Conservation (phyloP, 73 alveolate genomes). For the Tetrahymena malaccensis region DNA sequence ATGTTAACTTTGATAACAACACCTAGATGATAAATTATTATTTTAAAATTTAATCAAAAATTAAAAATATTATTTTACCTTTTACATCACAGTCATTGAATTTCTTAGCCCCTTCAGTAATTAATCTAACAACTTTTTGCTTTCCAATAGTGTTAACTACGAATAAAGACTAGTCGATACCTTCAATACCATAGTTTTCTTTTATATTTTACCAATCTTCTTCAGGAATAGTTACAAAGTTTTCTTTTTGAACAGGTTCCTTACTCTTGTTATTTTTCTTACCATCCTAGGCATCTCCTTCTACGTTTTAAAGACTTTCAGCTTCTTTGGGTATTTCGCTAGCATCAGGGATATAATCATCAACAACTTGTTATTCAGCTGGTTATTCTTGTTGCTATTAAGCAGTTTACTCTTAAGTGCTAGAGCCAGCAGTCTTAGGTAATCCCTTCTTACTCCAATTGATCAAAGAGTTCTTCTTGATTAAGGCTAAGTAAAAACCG, state of each 20-base stretch:
- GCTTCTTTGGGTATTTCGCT: not conserved
- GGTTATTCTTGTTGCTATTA: not conserved
- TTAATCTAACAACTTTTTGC: not conserved
- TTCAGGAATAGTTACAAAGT: slow-evolving; percentile 11
- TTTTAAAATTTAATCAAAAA: not conserved
- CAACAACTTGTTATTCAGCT: not conserved
- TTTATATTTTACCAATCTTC: slow-evolving; percentile 34
- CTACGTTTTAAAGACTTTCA: not conserved
- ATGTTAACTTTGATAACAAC: slow-evolving; percentile 12
- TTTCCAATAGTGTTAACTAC: slow-evolving; percentile 24
- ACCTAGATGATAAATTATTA: not conserved
- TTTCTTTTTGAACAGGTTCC: not conserved
- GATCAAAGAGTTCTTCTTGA: slow-evolving; percentile 60
- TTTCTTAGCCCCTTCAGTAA: slow-evolving; percentile 4
- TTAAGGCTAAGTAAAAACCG: slow-evolving; percentile 87
- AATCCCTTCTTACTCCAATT: slow-evolving; percentile 41
- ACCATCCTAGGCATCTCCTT: slow-evolving; percentile 8
- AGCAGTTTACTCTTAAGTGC: not conserved
- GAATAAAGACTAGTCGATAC: not conserved
- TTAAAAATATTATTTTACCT: not conserved
- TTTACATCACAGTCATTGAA: slow-evolving; percentile 5
- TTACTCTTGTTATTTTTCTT: slow-evolving; percentile 3
- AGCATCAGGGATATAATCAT: not conserved
- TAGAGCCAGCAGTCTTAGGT: slow-evolving; percentile 8
- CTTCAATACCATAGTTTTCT: slow-evolving; percentile 31